Percentiles rank a stretch among this genome's conserved stretches.
Evolutionary conservation across 768 basidiomycete species (phyloP).

Genomic region (Cystobasidium tubakii): DNA sequence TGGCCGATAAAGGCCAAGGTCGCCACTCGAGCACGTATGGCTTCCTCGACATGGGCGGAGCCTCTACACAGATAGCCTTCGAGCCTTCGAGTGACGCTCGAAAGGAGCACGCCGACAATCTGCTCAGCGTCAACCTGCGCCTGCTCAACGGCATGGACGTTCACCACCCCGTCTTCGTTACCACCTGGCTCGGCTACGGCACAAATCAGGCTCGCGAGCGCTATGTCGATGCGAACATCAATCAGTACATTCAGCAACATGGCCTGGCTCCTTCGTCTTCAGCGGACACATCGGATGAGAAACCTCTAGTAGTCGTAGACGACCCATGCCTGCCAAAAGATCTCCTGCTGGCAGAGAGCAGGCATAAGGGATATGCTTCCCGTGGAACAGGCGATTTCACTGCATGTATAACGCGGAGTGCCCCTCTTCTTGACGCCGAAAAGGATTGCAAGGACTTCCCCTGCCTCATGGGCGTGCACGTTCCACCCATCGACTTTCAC

Average conservation of each 20-base stretch:
- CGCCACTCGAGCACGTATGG: constrained; percentile 78
- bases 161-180: constrained; percentile 87
- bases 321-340: constrained; percentile 88
- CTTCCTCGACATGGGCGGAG: constrained; percentile 98
- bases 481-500: constrained; percentile 87
- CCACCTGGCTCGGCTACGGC: constrained; percentile 97
- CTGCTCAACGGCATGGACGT: constrained; percentile 79
- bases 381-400: constrained; percentile 86
- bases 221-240: constrained; percentile 68
- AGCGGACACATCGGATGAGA: constrained; percentile 26
- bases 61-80: constrained; percentile 97
- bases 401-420: constrained; percentile 66
- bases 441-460: constrained; percentile 74
- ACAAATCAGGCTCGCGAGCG: constrained; percentile 94
- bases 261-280: constrained; percentile 29
- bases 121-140: constrained; percentile 74
- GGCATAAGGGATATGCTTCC: constrained; percentile 60
- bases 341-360: constrained; percentile 60
- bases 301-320: constrained; percentile 52
- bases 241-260: constrained; percentile 39
- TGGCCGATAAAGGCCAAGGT: constrained; percentile 49
- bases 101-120: constrained; percentile 55
- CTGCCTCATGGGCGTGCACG: constrained; percentile 89
- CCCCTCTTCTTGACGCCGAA: constrained; percentile 74
- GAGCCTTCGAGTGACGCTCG: constrained; percentile 66